Base-by-base conservation (phyloP, 805 yeast species). In the Ascoidea rubescens region DNA sequence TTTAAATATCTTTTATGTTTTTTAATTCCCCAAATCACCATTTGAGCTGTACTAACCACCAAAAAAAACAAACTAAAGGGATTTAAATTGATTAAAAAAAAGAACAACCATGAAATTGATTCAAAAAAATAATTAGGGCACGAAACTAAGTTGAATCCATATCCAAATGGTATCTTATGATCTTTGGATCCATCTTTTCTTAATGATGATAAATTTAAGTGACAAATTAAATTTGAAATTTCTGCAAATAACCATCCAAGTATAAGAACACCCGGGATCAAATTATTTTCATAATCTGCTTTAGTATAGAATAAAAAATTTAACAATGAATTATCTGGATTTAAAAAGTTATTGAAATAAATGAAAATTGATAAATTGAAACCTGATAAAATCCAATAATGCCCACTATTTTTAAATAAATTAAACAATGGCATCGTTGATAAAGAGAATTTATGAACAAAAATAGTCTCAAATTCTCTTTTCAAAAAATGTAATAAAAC, bases 51-150 rank as follows among this genome's bases (percentile, higher is more conserved):
- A 49, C 93, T 83, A 49, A 87, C 87, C 17, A 72, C 59, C 50
- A 81, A 70, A 70, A 93, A 93, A 28, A 87, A 60, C 63, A 81
- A 74, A 37, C 91, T 77, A 43, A 89, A 75, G 77, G 91, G 73
- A 69, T 89, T 88, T 56, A 88, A 83, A 59, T 79, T 82, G 62
- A 88, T 71, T 31, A 88, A 54, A 21, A 91, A 78, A 61, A 82
- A 80, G 31, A 75, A 67, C 1, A 83, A 63, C 96, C 96, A 93
- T 1, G 82, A 72, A 58, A 84, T 67, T 47, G 78, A 70, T 72
- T 93, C 99, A 65, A 89, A 91, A 59, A 88, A 84, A 67, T 93
- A 93, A 71, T 93, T 93, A 58, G 99, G 99, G 66, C 88, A 85
- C n/a, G 93, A 81, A 43, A 90, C 86, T 53, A 73, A 67, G 55